Conservation (phyloP, 1,139 yeast genomes). For the Candida mesenterica region DNA sequence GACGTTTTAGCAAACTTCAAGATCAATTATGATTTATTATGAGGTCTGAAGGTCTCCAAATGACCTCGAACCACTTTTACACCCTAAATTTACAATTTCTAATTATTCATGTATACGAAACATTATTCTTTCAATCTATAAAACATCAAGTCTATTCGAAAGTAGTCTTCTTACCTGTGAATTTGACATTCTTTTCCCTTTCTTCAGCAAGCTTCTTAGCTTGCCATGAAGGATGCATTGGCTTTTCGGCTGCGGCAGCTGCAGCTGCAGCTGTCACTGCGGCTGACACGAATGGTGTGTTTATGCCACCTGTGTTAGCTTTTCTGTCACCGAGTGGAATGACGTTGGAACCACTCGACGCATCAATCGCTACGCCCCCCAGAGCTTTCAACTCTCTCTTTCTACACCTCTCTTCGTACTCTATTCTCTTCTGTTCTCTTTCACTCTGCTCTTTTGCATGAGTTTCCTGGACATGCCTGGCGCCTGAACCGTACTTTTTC, state of each 20-base stretch:
- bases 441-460: slow-evolving; percentile 51
- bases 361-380: slow-evolving; percentile 19
- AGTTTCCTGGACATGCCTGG: slow-evolving; percentile 78
- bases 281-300: slow-evolving; percentile 3
- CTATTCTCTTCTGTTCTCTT: slow-evolving; percentile 57
- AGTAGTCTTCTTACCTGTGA: slow-evolving; percentile 79
- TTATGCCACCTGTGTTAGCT: slow-evolving; percentile 8
- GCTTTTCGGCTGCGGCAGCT: slow-evolving; percentile 12
- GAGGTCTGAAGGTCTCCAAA: too few species aligned
- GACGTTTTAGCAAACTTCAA: slow-evolving; percentile 27
- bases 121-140: too few species aligned
- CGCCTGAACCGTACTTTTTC: slow-evolving; percentile 74
- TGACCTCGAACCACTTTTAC: too few species aligned
- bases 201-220: slow-evolving; percentile 77
- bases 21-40: slow-evolving; percentile 20
- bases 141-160: slow-evolving; percentile 44
- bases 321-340: slow-evolving; percentile 42
- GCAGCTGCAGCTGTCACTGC: slow-evolving; percentile 4
- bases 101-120: too few species aligned
- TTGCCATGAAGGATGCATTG: slow-evolving; percentile 93
- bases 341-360: slow-evolving; percentile 18
- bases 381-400: slow-evolving; percentile 59
- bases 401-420: slow-evolving; percentile 70
- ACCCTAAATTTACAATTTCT: too few species aligned
- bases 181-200: slow-evolving; percentile 61